Conservation (phyloP, 768 basidiomycete species). For the Leucosporidium scottii region DNA sequence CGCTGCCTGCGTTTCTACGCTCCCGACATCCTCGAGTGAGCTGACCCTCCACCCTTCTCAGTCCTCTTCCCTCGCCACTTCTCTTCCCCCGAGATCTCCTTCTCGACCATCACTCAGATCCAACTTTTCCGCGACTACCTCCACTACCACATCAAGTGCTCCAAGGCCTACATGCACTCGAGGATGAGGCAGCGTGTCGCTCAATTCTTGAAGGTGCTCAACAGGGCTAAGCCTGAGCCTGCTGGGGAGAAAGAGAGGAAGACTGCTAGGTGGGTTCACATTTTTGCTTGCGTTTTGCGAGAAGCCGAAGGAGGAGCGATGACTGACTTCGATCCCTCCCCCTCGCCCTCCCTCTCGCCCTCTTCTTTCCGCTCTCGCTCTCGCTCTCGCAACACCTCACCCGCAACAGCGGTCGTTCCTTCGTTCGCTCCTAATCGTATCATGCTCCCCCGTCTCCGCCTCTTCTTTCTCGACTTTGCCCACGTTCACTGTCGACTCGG, state of each 20-base stretch:
- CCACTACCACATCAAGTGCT: conserved; percentile 95
- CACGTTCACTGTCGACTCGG: too few relatives aligned
- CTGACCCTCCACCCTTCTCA: conserved; percentile 23
- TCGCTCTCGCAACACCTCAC: too few relatives aligned
- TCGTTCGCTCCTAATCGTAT: too few relatives aligned
- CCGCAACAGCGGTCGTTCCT: too few relatives aligned
- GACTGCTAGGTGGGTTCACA: conserved; percentile 56
- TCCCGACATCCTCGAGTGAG: not conserved
- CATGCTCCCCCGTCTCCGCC: too few relatives aligned
- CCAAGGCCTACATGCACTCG: conserved; percentile 97
- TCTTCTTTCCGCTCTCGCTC: too few relatives aligned
- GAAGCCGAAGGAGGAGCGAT: too few relatives aligned
- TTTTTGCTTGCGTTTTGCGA: not conserved
- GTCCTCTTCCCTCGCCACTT: conserved; percentile 97
- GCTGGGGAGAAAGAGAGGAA: conserved; percentile 62
- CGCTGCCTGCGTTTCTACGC: not conserved
- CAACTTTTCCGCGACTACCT: conserved; percentile 96
- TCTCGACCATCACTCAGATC: conserved; percentile 81
- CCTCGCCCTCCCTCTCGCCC: too few relatives aligned
- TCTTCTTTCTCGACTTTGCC: too few relatives aligned
- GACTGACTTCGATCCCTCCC: too few relatives aligned
- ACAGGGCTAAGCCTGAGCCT: conserved; percentile 88
- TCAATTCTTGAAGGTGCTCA: conserved; percentile 76
- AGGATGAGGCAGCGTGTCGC: conserved; percentile 88
- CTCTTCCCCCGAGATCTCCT: conserved; percentile 58